A percentile compares a stretch with the other conserved stretches of the same genome.
These are phyloP conservation scores for Lanmaoa pseudosensibilis DNA, from an alignment of 768 basidiomycete genomes.

Conservation along the genomic window DNA sequence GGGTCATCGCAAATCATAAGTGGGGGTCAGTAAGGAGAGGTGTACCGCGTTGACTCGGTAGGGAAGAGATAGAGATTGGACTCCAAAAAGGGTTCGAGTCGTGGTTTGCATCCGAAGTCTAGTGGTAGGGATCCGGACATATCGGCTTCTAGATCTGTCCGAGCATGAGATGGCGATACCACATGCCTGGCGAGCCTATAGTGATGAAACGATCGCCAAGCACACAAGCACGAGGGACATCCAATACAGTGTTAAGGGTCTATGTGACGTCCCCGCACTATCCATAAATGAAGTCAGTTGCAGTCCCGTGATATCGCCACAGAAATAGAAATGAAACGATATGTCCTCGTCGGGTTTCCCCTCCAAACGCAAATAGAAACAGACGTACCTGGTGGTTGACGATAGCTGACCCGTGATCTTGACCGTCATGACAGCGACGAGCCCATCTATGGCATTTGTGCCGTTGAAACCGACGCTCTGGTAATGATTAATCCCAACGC, in stretches of 20 bases:
- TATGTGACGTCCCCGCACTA: constrained; percentile 18
- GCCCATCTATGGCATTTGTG: constrained; percentile 74
- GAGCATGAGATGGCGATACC: background rate
- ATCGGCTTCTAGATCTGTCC: background rate
- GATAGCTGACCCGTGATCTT: constrained; percentile 50
- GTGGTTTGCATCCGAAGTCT: background rate
- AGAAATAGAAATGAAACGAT: background rate
- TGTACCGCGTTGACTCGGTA: background rate
- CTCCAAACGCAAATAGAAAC: background rate
- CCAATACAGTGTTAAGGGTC: constrained; percentile 12
- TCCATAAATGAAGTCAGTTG: background rate
- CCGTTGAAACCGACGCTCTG: constrained; percentile 48
- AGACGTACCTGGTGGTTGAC: constrained; percentile 24
- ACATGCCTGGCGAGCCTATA: constrained; percentile 3
- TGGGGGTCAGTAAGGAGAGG: background rate
- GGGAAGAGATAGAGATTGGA: background rate
- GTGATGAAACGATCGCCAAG: constrained; percentile 5
- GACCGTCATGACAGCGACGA: constrained; percentile 77
- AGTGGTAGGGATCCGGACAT: background rate
- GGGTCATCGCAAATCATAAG: background rate
- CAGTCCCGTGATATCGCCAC: background rate
- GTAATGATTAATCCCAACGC: constrained; percentile 69
- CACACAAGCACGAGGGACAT: constrained; percentile 15
- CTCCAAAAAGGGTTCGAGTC: background rate
- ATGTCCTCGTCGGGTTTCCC: background rate